These are phyloP conservation scores for Bromus sterilis DNA, from an alignment of 176 grass and related monocot species.

Conservation along the genomic window DNA sequence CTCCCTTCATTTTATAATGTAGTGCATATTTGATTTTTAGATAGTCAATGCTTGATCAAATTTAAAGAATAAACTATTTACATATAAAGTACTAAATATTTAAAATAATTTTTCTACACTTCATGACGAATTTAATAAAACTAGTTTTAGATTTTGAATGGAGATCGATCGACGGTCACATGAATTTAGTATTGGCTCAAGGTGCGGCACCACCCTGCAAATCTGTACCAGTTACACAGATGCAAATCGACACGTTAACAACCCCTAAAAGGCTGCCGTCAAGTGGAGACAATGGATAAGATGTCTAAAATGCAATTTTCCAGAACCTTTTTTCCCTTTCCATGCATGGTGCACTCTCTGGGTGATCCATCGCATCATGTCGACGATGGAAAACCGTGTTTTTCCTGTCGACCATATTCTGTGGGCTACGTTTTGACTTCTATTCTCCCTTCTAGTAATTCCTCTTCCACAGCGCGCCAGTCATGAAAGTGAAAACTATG, in stretches of 20 bases:
- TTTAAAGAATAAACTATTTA: too few species aligned
- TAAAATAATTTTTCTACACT: too few species aligned
- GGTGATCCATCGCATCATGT: conserved; percentile 12
- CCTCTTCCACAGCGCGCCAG: not conserved
- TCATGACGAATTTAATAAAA: too few species aligned
- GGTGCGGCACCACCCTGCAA: not conserved
- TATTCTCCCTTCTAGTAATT: not conserved
- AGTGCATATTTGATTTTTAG: too few species aligned
- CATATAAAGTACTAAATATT: too few species aligned
- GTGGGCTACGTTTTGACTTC: not conserved
- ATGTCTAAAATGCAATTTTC: not conserved
- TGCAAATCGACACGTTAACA: not conserved
- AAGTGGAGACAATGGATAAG: conserved; percentile 26
- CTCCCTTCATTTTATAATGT: too few species aligned
- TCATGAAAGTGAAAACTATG: not conserved
- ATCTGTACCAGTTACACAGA: not conserved
- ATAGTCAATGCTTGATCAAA: too few species aligned
- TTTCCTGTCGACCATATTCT: too few species aligned
- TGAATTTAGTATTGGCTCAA: not conserved
- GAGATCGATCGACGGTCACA: too few species aligned
- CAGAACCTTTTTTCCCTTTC: not conserved
- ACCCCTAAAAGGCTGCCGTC: not conserved
- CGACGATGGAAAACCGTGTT: too few species aligned
- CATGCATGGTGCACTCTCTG: not conserved
- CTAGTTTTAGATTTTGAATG: too few species aligned